These are phyloP conservation scores for Dimocarpus longan DNA, from an alignment of 345 rosid genomes.

Conservation along the genomic window DNA sequence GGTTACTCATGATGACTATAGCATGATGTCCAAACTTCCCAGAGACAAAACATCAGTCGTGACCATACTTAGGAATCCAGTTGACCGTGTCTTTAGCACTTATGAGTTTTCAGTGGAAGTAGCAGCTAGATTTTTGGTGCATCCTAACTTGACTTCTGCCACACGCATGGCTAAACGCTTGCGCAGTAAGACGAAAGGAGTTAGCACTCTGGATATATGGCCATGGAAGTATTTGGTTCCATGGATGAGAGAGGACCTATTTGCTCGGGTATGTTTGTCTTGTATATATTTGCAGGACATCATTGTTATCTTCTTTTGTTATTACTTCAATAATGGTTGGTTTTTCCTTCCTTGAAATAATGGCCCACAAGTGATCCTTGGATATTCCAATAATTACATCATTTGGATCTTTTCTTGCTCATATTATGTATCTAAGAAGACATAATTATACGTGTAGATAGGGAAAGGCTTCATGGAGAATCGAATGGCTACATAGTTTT, in stretches of 20 bases:
- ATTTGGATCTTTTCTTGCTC: background rate
- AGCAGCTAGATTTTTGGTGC: slow-evolving; percentile 95
- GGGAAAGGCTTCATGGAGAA: background rate
- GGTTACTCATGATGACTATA: slow-evolving; percentile 96
- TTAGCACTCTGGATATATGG: slow-evolving; percentile 97
- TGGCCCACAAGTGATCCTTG: background rate
- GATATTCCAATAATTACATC: background rate
- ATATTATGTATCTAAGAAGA: background rate
- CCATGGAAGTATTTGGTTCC: slow-evolving; percentile 99
- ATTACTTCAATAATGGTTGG: background rate
- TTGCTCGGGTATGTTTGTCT: slow-evolving; percentile 68
- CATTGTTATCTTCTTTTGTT: background rate
- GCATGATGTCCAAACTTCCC: slow-evolving; percentile 86
- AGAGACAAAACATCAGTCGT: slow-evolving; percentile 80
- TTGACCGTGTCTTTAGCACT: slow-evolving; percentile 86
- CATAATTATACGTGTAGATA: background rate
- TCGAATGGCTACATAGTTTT: background rate
- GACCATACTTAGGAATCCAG: slow-evolving; percentile 88
- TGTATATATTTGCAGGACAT: slow-evolving; percentile 10
- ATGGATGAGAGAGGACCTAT: slow-evolving; percentile 98
- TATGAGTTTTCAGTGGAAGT: slow-evolving; percentile 96
- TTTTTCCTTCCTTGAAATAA: slow-evolving; percentile 12
- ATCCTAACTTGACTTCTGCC: slow-evolving; percentile 89
- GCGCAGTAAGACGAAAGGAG: slow-evolving; percentile 58
- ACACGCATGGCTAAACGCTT: slow-evolving; percentile 62